These are phyloP conservation scores for Petasospora rhodanensis DNA, from an alignment of 1,139 yeast genomes.

Conservation along the genomic window DNA sequence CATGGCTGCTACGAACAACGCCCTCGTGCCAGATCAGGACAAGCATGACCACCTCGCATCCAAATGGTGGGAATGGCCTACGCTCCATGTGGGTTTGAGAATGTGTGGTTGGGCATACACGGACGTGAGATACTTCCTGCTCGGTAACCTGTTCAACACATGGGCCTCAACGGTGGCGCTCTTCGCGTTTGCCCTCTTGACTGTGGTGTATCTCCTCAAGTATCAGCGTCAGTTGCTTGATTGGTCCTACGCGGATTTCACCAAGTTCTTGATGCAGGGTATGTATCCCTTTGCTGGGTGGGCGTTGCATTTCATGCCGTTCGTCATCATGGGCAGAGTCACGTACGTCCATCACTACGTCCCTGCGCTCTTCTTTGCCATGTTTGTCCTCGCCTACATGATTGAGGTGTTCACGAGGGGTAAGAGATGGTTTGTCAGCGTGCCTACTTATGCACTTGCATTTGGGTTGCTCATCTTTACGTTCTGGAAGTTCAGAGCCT, in stretches of 20 bases:
- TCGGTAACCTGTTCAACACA: constrained; percentile 65
- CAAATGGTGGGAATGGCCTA: constrained; percentile 83
- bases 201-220: constrained; percentile 39
- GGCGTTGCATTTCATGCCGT: constrained; percentile 68
- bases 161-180: constrained; percentile 49
- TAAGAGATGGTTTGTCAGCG: constrained; percentile 27
- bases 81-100: constrained; percentile 55
- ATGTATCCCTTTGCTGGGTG: constrained; percentile 64
- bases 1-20: constrained; percentile 77
- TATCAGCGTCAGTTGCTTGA: constrained; percentile 58
- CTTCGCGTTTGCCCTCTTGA: constrained; percentile 29
- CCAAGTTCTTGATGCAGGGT: constrained; percentile 46
- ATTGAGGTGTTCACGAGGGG: constrained; percentile 38
- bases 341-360: constrained; percentile 80
- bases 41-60: constrained; percentile 63
- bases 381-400: constrained; percentile 56
- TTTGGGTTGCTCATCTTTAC: constrained; percentile 39
- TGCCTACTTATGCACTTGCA: constrained; percentile 30
- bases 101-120: constrained; percentile 61
- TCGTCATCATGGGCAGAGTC: constrained; percentile 75
- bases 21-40: constrained; percentile 68
- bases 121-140: constrained; percentile 50
- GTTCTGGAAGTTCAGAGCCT: constrained; percentile 33
- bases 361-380: constrained; percentile 77
- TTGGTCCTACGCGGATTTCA: constrained; percentile 26